Evolutionary conservation across 768 basidiomycete genomes (phyloP), one percentile per base, ranked within the genome.

Genomic region (Psilocybe cyanescens): DNA sequence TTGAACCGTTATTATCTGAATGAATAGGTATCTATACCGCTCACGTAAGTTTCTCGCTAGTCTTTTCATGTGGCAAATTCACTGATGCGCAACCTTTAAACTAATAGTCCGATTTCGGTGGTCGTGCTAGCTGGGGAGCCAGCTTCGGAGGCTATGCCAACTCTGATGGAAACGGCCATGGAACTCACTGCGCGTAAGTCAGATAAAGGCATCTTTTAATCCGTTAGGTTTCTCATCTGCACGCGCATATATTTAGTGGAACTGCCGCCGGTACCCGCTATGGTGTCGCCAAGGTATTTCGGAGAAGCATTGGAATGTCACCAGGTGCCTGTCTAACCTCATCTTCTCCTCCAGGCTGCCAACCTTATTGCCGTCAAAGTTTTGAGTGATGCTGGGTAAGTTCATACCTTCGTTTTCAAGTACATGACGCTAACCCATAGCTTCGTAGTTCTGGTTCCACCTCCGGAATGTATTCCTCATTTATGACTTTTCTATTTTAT

Each of bases 81-180:
- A 37, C 7, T 8, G 28, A 16, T 41, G 44, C 57, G 9, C 62
- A 14, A 41, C 7, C 7, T 39, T 2, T 2, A 24, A 24, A 24
- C 24, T 54, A 12, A 17, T 62, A 79, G 78, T 51, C 49, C 16
- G 66, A 78, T 60, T 82, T 82, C 57, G 77, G 70, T 59, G 79
- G 78, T 3, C 79, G 81, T 37, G 81, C 80, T 16, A 64, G 57
- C 16, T 80, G 76, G 76, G 81, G 80, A 8, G 67, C 70, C 1
- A 76, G 72, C 33, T 78, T 80, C 56, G 74, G 74, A 12, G 19
- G 30, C 44, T 56, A 37, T n/a, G 58, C 56, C 3, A 58, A 28
- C n/a, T 68, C 68, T 41, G 80, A 81, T 64, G 77, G 74, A n/a
- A 68, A 77, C 63, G 79, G 79, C 16, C 79, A 81, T 59, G 81